Base-by-base conservation (phyloP, 345 rosid genomes). In the Citrus glauca region DNA sequence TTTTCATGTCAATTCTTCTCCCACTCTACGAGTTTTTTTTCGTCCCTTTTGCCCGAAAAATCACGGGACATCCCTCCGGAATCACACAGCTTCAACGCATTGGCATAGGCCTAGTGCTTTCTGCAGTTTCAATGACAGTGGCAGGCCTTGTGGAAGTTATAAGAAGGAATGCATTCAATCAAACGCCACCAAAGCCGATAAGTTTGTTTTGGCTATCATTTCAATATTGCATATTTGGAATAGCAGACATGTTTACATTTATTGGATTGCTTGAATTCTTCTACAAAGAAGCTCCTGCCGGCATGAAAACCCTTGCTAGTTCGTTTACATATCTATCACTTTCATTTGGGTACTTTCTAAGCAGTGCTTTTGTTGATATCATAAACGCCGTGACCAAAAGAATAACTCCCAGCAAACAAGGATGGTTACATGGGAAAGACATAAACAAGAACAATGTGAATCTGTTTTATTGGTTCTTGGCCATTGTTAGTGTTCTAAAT, bases 161-260 rank as follows among this genome's bases (percentile, higher is more conserved):
- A 73, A 75, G 88, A 77, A 81, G 84, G 74, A 42, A 86, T 11
- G 48, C 70, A 7, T 73, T 73, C 4, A 14, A 50, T 13, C 45
- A 60, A 53, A 55, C 22, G 16, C 66, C 62, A 1, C 1, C 28
- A 3, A 45, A 79, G 32, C 75, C 14, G 4, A 81, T 87, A 56
- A 83, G 87, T 77, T 81, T 89, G 32, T 87, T 83, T 57, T 83
- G 85, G 87, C 73, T 86, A 11, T 75, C 87, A 6, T 83, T 85
- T 56, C 88, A 89, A 63, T 87, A 63, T 30, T 80, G 78, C 10
- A 77, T 83, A 22, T 83, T 85, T 56, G 90, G 88, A 28, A 80
- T 86, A 8, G 85, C 89, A 7, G 90, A 89, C 72, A 87, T 85
- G 86, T 89, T 89, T 70, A 85, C 87, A 2, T 83, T 86, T 1